These are phyloP conservation scores for Klebsormidium nitens DNA, from an alignment of 139 green algal species.

Conservation along the genomic window DNA sequence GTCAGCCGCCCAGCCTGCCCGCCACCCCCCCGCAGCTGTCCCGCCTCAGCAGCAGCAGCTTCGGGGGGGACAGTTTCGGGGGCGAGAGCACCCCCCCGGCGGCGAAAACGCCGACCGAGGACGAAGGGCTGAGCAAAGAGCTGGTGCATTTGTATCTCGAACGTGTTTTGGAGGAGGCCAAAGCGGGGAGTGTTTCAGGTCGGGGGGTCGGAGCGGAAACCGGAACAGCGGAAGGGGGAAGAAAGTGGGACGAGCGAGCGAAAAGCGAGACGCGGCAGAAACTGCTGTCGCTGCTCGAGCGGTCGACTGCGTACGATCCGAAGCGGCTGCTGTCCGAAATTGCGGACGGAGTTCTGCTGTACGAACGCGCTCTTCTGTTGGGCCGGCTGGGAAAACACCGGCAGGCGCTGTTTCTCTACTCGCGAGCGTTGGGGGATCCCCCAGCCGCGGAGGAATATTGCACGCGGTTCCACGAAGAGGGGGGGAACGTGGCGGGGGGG, in stretches of 20 bases:
- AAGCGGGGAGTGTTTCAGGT: not conserved
- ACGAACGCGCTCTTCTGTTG: constrained; percentile 73
- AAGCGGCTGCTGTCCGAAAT: not conserved
- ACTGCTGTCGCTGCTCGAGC: constrained; percentile 5
- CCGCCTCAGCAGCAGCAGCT: no score
- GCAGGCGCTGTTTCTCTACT: constrained; percentile 66
- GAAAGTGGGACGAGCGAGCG: constrained; percentile 1
- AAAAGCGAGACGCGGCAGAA: not conserved
- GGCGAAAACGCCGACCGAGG: no score
- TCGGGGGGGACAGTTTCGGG: no score
- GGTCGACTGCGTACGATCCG: not conserved
- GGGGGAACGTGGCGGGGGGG: not conserved
- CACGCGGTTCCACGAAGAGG: no score
- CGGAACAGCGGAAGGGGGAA: constrained; percentile 3
- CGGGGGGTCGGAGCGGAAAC: not conserved
- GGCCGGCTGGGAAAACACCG: constrained; percentile 63
- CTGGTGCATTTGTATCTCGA: constrained; percentile 73
- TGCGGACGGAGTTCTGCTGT: constrained; percentile 49
- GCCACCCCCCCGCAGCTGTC: no score
- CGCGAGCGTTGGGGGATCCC: not conserved
- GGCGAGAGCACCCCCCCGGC: no score
- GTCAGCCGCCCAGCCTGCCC: no score
- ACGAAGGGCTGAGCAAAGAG: no score
- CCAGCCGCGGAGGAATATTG: constrained; percentile 1
- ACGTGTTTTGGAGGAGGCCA: constrained; percentile 35